A percentile compares a stretch with the other conserved stretches of the same genome.
These are phyloP conservation scores for Drosera capensis DNA, from an alignment of 148 eudicot genomes.

Conservation along the genomic window DNA sequence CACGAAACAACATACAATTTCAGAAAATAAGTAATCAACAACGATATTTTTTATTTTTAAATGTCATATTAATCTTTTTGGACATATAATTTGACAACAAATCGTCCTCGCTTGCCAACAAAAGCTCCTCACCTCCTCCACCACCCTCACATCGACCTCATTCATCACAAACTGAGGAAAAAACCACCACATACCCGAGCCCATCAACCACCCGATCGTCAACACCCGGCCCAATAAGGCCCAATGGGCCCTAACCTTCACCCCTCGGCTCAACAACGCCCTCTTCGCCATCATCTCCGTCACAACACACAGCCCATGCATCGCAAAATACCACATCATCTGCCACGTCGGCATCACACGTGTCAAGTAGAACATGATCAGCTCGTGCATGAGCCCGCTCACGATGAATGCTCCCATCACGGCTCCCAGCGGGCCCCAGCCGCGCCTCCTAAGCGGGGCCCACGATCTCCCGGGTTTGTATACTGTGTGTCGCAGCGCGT, in stretches of 20 bases:
- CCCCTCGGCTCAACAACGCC: conserved; percentile 15
- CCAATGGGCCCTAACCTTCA: conserved; percentile 15
- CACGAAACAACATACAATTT: too few species aligned
- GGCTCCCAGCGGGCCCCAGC: conserved; percentile 4
- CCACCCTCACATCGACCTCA: conserved; percentile 22
- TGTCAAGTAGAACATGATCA: conserved; percentile 25
- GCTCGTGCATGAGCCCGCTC: conserved; percentile 57
- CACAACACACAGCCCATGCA: conserved; percentile 33
- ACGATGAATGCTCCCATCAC: conserved; percentile 28
- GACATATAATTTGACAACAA: too few species aligned
- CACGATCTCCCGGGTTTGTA: conserved; percentile 22
- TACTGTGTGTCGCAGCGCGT: conserved; percentile 28
- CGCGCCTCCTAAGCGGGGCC: conserved; percentile 7
- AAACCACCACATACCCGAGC: conserved; percentile 41
- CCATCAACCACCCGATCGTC: conserved; percentile 33
- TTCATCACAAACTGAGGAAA: conserved; percentile 35
- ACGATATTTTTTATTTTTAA: too few species aligned
- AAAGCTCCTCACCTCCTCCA: too few species aligned
- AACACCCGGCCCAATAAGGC: conserved; percentile 22
- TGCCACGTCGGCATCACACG: conserved; percentile 51
- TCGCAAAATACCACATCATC: conserved; percentile 44
- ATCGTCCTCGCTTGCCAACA: too few species aligned
- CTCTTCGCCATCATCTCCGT: conserved; percentile 28
- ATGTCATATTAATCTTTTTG: too few species aligned
- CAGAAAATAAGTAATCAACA: too few species aligned